A percentile compares a stretch with the other conserved stretches of the same genome.
These are phyloP conservation scores for Plasmopara muralis DNA, from an alignment of 352 stramenopile genomes.

Conservation along the genomic window DNA sequence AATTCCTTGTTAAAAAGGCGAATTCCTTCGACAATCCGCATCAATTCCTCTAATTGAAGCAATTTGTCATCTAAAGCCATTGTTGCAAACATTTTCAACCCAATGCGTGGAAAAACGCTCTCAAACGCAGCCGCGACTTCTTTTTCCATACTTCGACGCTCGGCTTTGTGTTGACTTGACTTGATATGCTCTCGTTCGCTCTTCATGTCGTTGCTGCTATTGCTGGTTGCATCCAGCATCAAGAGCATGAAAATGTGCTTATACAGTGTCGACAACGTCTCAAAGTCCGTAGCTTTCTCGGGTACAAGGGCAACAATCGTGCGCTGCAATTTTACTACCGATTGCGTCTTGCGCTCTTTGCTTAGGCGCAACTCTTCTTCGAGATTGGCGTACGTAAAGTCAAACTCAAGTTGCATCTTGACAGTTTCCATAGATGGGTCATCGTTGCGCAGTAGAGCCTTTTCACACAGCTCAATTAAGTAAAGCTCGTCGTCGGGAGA, in stretches of 20 bases:
- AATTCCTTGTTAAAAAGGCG: conserved; percentile 90
- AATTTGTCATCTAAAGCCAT: conserved; percentile 87
- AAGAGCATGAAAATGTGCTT: conserved; percentile 82
- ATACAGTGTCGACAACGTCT: conserved; percentile 88
- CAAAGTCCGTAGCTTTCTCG: conserved; percentile 79
- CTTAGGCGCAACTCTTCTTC: conserved; percentile 64
- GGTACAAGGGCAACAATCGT: conserved; percentile 75
- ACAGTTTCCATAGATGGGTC: conserved; percentile 86
- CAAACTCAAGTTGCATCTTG: conserved; percentile 94
- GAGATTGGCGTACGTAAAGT: conserved; percentile 85
- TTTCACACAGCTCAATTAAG: conserved; percentile 73
- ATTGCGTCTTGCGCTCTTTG: conserved; percentile 48
- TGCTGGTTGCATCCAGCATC: conserved; percentile 51
- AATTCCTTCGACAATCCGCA: conserved; percentile 89
- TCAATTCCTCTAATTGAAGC: conserved; percentile 87
- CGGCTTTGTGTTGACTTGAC: conserved; percentile 29
- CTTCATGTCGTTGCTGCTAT: conserved; percentile 14
- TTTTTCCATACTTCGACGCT: conserved; percentile 72
- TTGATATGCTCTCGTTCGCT: conserved; percentile 8
- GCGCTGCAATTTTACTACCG: conserved; percentile 57
- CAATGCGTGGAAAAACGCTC: conserved; percentile 92
- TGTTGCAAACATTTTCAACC: conserved; percentile 90
- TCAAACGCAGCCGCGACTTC: conserved; percentile 88
- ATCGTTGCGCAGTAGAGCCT: conserved; percentile 62
- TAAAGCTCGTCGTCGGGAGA: conserved; percentile 60